Evolutionary conservation across 2,329 filamentous ascomycete species (phyloP).

Genomic region (Rhynchosporium agropyri): DNA sequence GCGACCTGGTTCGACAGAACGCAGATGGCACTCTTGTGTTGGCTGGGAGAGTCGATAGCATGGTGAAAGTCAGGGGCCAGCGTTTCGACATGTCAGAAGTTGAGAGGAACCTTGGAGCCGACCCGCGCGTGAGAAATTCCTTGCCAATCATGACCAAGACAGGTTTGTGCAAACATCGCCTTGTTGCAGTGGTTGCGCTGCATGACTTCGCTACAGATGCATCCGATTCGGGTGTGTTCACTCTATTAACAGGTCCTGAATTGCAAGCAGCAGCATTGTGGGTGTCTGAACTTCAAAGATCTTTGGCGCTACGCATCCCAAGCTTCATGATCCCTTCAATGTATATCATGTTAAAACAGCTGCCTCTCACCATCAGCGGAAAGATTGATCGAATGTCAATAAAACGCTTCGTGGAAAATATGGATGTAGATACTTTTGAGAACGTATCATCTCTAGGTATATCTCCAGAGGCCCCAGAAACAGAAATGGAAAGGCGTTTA

Average conservation of each 20-base stretch:
- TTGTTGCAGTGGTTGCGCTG: constrained; percentile 16
- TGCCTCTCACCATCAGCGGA: constrained; percentile 8
- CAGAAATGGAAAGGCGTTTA: constrained; percentile 11
- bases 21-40: constrained; percentile 54
- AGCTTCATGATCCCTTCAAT: constrained; percentile 10
- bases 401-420: constrained; percentile 1
- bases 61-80: constrained; percentile 67
- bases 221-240: background rate
- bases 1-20: constrained; percentile 59
- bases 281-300: background rate
- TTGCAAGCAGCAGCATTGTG: background rate
- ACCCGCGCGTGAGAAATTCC: constrained; percentile 7
- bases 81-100: constrained; percentile 60
- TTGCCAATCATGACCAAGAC: constrained; percentile 9
- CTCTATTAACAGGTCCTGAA: background rate
- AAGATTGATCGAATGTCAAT: constrained; percentile 16
- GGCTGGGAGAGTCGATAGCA: constrained; percentile 65
- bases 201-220: background rate
- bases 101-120: constrained; percentile 36
- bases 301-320: background rate
- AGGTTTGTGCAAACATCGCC: constrained; percentile 17
- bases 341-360: constrained; percentile 13
- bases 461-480: background rate
- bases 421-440: constrained; percentile 13
- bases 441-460: constrained; percentile 7